These are phyloP conservation scores for Candida insectalens DNA, from an alignment of 805 yeast genomes.

Conservation along the genomic window DNA sequence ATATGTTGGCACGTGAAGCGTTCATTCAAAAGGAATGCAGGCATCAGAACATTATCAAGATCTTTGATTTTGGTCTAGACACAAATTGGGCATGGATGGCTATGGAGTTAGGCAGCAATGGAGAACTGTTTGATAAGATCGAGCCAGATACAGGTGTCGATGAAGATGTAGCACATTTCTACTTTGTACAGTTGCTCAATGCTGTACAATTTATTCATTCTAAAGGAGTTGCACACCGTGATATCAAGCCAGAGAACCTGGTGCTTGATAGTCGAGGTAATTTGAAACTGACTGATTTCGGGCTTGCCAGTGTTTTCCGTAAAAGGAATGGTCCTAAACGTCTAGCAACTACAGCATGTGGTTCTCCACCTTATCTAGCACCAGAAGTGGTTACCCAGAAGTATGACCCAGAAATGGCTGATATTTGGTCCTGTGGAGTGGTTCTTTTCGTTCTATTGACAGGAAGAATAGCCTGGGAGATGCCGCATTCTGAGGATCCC, in stretches of 20 bases:
- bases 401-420: constrained; percentile 50
- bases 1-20: constrained; percentile 41
- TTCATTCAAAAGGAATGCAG: constrained; percentile 48
- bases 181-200: constrained; percentile 53
- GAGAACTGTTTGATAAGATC: constrained; percentile 70
- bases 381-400: constrained; percentile 49
- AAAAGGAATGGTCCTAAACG: constrained; percentile 37
- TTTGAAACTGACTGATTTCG: constrained; percentile 69
- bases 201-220: constrained; percentile 54
- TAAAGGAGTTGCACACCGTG: constrained; percentile 59
- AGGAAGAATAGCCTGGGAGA: constrained; percentile 69
- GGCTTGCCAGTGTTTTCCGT: constrained; percentile 54
- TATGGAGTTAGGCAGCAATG: constrained; percentile 63
- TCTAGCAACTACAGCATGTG: constrained; percentile 45
- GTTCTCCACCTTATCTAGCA: constrained; percentile 73
- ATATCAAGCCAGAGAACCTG: constrained; percentile 62
- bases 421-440: constrained; percentile 65
- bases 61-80: constrained; percentile 45
- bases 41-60: constrained; percentile 51
- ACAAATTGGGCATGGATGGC: constrained; percentile 53
- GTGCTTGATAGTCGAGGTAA: constrained; percentile 55
- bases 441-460: constrained; percentile 51
- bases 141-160: constrained; percentile 69
- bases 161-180: constrained; percentile 56
- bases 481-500: constrained; percentile 42